Evolutionary conservation across 2,329 filamentous ascomycete species (phyloP), one percentile per base, ranked within the genome.

Genomic region (Epichloe aotearoae): DNA sequence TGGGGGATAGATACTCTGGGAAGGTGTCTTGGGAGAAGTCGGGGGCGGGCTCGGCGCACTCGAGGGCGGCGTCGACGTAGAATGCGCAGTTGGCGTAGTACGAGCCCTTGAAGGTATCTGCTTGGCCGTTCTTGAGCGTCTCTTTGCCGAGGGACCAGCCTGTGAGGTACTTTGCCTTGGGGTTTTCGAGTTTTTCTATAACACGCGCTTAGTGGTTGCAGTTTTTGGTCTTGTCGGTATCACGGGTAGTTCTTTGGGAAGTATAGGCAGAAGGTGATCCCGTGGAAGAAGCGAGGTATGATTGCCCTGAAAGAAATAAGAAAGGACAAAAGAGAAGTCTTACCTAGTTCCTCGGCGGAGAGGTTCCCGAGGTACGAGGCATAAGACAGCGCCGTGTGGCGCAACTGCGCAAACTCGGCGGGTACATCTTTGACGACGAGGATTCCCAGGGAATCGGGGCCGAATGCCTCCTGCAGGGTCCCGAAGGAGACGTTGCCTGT

Each of bases 381-480:
- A 64, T 93, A 93, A 0, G 88, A 93, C 6, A 98, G 75, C 2
- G 94, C 77, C 53, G 78, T 77, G 53, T 78, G 78, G 54, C 93
- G 80, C 42, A 96, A 71, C n/a, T 76, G 68, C 14, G 76, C 67
- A 60, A 95, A 98, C 49, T 80, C 73, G 5, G 74, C 55, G 0
- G 89, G 87, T 0, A 97, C 79, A 63, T 89, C 87, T 63, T 86
- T 88, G 46, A 98, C 90, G n/a, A 97, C 73, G 50, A 98, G 83
- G 49, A 98, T 95, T 0, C 93, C 93, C 12, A 97, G 73, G 2
- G 89, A 95, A 26, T 86, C 81, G 1, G 90, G 88, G 0, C 93
- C 93, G 64, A 98, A 97, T 0, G 93, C 93, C 58, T 84, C 68
- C 59, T 86, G 79, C 11, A 93, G 74, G 0, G 78, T 77, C 51